These are phyloP conservation scores for Metarhizium rileyi DNA, from an alignment of 2,329 filamentous ascomycete genomes.

Conservation along the genomic window DNA sequence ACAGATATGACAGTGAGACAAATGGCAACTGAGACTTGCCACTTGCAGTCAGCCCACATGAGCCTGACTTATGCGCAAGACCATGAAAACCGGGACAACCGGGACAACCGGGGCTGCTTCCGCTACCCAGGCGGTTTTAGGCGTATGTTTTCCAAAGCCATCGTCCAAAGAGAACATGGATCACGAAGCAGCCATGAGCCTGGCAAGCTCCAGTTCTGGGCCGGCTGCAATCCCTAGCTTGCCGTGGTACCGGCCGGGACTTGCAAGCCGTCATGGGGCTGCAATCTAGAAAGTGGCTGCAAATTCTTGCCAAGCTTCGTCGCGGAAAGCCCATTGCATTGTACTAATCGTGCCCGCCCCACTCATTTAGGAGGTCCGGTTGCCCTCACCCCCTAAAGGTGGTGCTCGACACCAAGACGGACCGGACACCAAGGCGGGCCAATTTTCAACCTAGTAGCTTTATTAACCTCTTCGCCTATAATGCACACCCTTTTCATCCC, in stretches of 20 bases:
- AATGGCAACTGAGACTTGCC: background rate
- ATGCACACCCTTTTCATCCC: background rate
- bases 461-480: background rate
- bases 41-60: background rate
- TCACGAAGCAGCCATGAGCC: background rate
- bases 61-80: background rate
- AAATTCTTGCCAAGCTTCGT: background rate
- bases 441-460: background rate
- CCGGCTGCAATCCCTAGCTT: background rate
- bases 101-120: background rate
- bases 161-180: background rate
- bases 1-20: background rate
- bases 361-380: no score
- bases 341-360: no score
- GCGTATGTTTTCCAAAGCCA: background rate
- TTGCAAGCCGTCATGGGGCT: background rate
- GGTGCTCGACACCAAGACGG: no score
- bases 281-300: no score
- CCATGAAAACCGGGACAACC: background rate
- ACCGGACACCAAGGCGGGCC: conserved; percentile 2
- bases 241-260: background rate
- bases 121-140: background rate
- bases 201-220: background rate
- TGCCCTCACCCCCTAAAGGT: no score
- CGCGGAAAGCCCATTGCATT: no score